Evolutionary conservation across 176 grass and related monocot species (phyloP), one percentile per base, ranked within the genome.

Genomic region (Cymbopogon citratus): DNA sequence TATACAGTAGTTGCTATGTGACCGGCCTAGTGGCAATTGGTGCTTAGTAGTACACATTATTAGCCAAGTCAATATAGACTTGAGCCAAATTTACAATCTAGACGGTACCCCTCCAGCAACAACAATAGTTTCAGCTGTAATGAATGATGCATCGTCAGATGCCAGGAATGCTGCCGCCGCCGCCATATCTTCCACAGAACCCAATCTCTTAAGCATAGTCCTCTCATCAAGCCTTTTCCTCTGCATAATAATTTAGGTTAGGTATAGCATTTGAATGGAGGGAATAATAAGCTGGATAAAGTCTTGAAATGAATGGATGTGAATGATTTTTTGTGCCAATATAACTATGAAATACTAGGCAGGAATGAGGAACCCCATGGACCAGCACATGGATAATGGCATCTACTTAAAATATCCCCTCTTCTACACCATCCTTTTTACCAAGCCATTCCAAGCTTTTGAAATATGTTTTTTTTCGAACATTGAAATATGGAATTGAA

Each of bases 71-170:
- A 39, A 1, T 39, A 39, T n/a, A 67, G 1, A 38, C 34, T 67
- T n/a, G 1, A 68, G 19, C 34, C 66, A 39, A 21, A 28, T 63
- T 63, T 34, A 34, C 46, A 97, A 83, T 76, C 94, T 93, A 39
- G 94, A 97, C 33, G 76, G 94, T 4, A 26, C 84, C n/a, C 94
- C 91, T 25, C 94, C 94, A 39, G 94, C 94, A 82, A 98, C 84
- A 62, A 93, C 90, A 25, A 94, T 84, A 14, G 92, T 98, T 98
- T 98, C 95, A 21, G 86, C 95, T 18, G 95, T 94, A 63, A 98
- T 93, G 73, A 82, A 98, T 7, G 95, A 92, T n/a, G 92, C 75
- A 38, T 98, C 95, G 6, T 94, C 92, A 11, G 95, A 98, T 41
- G 95, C 95, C 66, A 98, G 75, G 69, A 98, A 98, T 21, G 90